phyloP scores from a whole-genome alignment of 345 rosid species.

The Eucalyptus dawsonii region DNA sequence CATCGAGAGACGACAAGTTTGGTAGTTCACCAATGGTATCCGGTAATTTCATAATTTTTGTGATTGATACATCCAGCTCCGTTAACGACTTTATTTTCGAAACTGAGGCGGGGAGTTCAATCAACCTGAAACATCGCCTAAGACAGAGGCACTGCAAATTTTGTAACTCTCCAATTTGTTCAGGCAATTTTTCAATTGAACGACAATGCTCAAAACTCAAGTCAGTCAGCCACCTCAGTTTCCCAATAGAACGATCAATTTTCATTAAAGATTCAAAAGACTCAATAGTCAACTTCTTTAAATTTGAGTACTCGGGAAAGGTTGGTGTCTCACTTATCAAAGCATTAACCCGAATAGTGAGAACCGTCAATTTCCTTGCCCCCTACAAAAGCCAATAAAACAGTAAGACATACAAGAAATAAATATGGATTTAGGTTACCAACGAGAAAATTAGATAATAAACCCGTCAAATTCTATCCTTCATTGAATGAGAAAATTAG shows the following conservation, averaged over 20 bases:
- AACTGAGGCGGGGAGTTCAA: fast-evolving
- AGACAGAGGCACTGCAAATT: not conserved
- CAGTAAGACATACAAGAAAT: fast-evolving
- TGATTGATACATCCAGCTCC: fast-evolving
- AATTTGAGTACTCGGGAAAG: too few relatives aligned
- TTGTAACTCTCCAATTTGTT: not conserved
- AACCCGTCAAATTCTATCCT: fast-evolving
- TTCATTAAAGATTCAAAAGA: fast-evolving
- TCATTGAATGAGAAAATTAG: too few relatives aligned
- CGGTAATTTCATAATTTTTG: too few relatives aligned
- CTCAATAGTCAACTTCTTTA: not conserved
- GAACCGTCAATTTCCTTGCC: not conserved
- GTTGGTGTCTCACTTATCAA: fast-evolving
- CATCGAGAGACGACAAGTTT: fast-evolving
- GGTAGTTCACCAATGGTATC: not conserved
- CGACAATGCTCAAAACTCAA: fast-evolving
- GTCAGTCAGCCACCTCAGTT: too few relatives aligned
- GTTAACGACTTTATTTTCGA: fast-evolving
- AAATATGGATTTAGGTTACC: too few relatives aligned
- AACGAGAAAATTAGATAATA: too few relatives aligned
- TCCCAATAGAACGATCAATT: not conserved
- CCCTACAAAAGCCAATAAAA: not conserved
- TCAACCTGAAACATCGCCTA: fast-evolving
- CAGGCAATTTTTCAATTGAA: fast-evolving
- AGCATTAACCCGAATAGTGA: fast-evolving